Evolutionary conservation across 352 stramenopile genomes (phyloP).

Genomic region (Pythium aristosporum): DNA sequence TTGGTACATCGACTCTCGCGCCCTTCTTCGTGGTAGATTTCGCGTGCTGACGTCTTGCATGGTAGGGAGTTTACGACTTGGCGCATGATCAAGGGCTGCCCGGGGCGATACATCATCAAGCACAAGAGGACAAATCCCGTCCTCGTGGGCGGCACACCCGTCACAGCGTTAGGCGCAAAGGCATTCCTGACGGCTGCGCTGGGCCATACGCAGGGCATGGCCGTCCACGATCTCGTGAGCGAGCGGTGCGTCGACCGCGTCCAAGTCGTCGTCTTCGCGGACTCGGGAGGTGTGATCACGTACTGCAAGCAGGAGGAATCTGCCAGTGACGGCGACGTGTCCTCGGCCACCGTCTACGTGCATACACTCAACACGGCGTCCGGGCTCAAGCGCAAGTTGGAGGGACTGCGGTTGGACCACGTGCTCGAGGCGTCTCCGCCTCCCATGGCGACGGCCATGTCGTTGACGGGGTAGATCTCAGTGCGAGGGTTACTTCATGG

Average conservation of each 20-base stretch:
- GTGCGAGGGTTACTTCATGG: slow-evolving; percentile 14
- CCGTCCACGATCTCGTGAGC: slow-evolving; percentile 42
- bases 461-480: not conserved
- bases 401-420: slow-evolving; percentile 45
- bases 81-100: slow-evolving; percentile 77
- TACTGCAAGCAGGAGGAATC: slow-evolving; percentile 46
- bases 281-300: slow-evolving; percentile 60
- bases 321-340: not conserved
- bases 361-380: slow-evolving; percentile 71
- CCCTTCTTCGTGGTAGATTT: not conserved
- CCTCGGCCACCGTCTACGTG: slow-evolving; percentile 21
- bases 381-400: slow-evolving; percentile 53
- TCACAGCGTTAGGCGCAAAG: slow-evolving; percentile 35
- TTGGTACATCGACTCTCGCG: slow-evolving; percentile 30
- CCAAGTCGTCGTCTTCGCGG: slow-evolving; percentile 56
- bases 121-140: slow-evolving; percentile 44
- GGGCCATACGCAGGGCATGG: slow-evolving; percentile 1
- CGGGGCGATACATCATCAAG: slow-evolving; percentile 62
- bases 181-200: slow-evolving; percentile 34
- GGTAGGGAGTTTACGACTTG: slow-evolving; percentile 55
- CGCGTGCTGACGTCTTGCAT: not conserved
- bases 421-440: slow-evolving; percentile 23
- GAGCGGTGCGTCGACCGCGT: slow-evolving; percentile 44
- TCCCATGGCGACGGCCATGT: not conserved
- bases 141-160: slow-evolving; percentile 28